phyloP scores from a whole-genome alignment of 495 filamentous ascomycete species.

The Sphaerosporella brunnea region DNA sequence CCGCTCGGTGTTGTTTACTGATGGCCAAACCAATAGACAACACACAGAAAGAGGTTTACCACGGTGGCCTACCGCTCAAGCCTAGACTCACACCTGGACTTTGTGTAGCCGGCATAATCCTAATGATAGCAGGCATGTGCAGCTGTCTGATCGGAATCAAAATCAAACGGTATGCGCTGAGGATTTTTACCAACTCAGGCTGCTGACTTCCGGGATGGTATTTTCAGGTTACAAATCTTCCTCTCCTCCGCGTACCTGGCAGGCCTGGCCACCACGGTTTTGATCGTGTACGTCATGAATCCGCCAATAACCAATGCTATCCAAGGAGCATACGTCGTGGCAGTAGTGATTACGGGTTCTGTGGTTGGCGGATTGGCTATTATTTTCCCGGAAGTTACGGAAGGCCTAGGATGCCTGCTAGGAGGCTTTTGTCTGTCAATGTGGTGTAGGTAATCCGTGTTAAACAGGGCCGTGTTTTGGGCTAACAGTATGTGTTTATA shows the following conservation, averaged over 20 bases:
- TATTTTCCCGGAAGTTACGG: slow-evolving; percentile 69
- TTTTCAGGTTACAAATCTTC: slow-evolving; percentile 50
- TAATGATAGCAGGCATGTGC: slow-evolving; percentile 49
- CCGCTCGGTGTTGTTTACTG: no score
- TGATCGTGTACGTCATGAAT: slow-evolving; percentile 82
- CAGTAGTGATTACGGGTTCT: slow-evolving; percentile 52
- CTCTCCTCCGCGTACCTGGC: slow-evolving; percentile 59
- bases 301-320: slow-evolving; percentile 57
- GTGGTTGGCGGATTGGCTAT: slow-evolving; percentile 60
- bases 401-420: slow-evolving; percentile 70
- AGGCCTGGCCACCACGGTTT: slow-evolving; percentile 55
- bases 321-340: slow-evolving; percentile 80
- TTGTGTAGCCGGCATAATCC: slow-evolving; percentile 57
- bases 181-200: background rate
- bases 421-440: slow-evolving; percentile 79
- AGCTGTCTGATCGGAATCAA: slow-evolving; percentile 70
- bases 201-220: background rate
- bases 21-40: no score
- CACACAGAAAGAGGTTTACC: background rate
- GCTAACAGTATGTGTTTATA: no score
- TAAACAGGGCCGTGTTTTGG: no score
- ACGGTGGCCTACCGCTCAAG: slow-evolving; percentile 42
- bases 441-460: slow-evolving; percentile 42
- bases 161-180: slow-evolving; percentile 43
- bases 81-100: slow-evolving; percentile 64